Evolutionary conservation across 139 green algal species (phyloP), one percentile per base, ranked within the genome.

Genomic region (Micractinium sp.): DNA sequence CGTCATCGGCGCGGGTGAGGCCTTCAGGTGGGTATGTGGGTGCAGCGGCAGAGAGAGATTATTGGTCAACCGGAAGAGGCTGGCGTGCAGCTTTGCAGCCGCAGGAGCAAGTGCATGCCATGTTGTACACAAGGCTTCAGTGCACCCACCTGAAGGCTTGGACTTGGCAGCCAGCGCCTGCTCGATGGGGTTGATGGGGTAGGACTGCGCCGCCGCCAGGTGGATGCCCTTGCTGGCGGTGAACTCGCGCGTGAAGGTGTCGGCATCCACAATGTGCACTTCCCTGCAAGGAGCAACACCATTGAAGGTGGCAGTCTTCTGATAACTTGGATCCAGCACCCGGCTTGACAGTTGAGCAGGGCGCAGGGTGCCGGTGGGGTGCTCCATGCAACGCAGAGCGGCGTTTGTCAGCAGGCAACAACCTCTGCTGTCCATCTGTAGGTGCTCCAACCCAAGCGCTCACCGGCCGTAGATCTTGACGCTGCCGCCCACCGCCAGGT

Each of bases 201-300:
- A 95, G 29, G 77, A 25, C 74, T 94, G 33, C 14, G 93, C 56
- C 1, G 87, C 27, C 3, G 25, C 83, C 67, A 95, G 81, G 41
- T 95, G 77, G 41, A 91, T 82, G 88, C 90, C 89, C 7, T 74
- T 80, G 19, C 22, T 74, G 1, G 69, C 53, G 16, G 94, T 38
- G 81, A 90, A 95, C 38, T 90, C 80, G 25, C 96, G 93, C 0
- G 97, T 98, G 94, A 97, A 98, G 1, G 73, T 31, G 88, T 99
- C 97, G 41, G 93, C 95, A 85, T 97, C 95, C 31, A 96, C 81
- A 25, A 99, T 85, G 89, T 92, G 92, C 91, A 96, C 97, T 5
- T 90, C 95, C 67, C 93, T 92, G 20, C 94, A 95, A 81, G 47
- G 7, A 56, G 7, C 47, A 56, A 16, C 47, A 9, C 7, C 9